phyloP scores from a whole-genome alignment of 1,284 basidiomycete genomes.

The Trametes polyzona region DNA sequence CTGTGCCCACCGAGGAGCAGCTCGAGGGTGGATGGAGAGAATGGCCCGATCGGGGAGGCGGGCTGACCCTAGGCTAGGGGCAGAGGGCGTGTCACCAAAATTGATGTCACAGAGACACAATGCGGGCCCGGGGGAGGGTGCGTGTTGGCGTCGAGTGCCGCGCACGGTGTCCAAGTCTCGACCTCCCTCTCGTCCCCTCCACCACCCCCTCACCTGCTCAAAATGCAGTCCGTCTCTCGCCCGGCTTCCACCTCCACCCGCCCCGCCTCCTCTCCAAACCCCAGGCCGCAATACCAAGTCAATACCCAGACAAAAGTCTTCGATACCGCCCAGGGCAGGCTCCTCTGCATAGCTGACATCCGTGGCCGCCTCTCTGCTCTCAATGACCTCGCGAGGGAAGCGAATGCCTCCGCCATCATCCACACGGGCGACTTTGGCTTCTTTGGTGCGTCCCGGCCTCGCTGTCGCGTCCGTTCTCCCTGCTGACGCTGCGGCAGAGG shows the following conservation, averaged over 20 bases:
- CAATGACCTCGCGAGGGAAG: constrained; percentile 90
- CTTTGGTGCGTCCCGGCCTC: constrained; percentile 63
- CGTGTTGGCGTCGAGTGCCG: too few relatives aligned
- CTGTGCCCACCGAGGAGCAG: too few relatives aligned
- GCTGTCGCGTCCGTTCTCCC: neutral
- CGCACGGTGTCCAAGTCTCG: too few relatives aligned
- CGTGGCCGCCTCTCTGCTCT: constrained; percentile 86
- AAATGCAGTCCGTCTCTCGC: constrained; percentile 49
- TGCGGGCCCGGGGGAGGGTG: too few relatives aligned
- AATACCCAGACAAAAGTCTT: constrained; percentile 81
- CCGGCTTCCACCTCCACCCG: constrained; percentile 63
- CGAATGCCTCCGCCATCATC: constrained; percentile 91
- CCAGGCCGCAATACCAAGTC: constrained; percentile 53
- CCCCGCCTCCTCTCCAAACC: constrained; percentile 57
- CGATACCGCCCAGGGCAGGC: constrained; percentile 79
- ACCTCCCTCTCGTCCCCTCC: neutral
- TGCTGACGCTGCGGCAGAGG: constrained; percentile 51
- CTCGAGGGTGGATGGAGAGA: too few relatives aligned
- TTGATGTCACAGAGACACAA: constrained; percentile 5
- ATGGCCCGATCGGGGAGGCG: too few relatives aligned
- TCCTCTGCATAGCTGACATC: constrained; percentile 97
- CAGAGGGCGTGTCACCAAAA: constrained; percentile 7
- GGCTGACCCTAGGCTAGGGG: too few relatives aligned
- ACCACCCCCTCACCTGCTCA: constrained; percentile 24
- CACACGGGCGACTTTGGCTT: constrained; percentile 99